Base-by-base conservation (phyloP, 1,284 basidiomycete species). In the Sporisorium iseilematis-ciliati region DNA sequence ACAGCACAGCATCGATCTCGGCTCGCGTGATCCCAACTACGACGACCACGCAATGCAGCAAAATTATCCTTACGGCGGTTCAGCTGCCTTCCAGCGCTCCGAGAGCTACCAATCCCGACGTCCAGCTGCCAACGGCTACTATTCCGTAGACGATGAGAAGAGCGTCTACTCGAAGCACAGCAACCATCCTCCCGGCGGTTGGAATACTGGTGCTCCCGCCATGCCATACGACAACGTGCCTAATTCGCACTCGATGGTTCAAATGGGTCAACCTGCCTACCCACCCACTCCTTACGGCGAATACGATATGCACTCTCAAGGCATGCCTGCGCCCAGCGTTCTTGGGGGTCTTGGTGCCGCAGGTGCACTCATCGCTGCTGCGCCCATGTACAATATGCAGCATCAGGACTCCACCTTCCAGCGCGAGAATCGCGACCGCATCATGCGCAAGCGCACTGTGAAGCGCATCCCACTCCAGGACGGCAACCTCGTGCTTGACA, bases 401-500 rank as follows among this genome's bases (percentile, higher is more conserved):
- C 56, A 65, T 40, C 56, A 62, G 18, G 45, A 70, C 29, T 65
- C 66, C 40, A 66, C 45, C 56, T 60, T 58, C 11, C 42, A 51
- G 26, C 66, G 63, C 26, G 66, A 69, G 49, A 64, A 75, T 23
- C 72, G 72, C 60, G 72, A 75, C 2, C 67, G 67, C 54, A 75
- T 75, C 64, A 70, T 75, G 72, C 81, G 83, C 26, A 71, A 80
- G 63, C 81, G 80, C 11, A 84, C 82, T 21, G 74, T 91, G 66
- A 82, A 82, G 62, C 75, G 83, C 45, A 77, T 86, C 35, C 68
- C 72, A 21, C 67, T 86, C 14, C 81, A 79, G 38, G 76, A 86
- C 31, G 86, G 86, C 21, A 84, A 86, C 42, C 75, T 86, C 18
- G 81, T 86, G 4, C 66, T 86, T 42, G 85, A 86, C 40, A 72